A percentile compares a stretch with the other conserved stretches of the same genome.
These are phyloP conservation scores for Chalara sp. DNA, from an alignment of 2,329 filamentous ascomycete species.

Conservation along the genomic window DNA sequence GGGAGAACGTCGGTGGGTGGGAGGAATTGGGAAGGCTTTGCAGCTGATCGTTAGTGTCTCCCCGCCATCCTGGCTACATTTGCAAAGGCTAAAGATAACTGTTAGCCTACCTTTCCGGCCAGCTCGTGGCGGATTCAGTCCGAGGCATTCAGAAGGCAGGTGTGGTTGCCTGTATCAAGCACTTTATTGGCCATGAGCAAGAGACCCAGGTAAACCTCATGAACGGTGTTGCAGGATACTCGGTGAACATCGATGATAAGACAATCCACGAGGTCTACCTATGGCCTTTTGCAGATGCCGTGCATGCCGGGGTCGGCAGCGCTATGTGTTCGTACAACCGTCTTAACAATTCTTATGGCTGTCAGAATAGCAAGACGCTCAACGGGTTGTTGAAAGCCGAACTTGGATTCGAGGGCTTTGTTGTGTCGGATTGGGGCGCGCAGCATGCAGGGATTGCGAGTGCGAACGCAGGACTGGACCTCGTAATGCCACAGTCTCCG, in stretches of 20 bases:
- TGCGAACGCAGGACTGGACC: conserved; percentile 73
- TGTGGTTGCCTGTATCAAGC: no score
- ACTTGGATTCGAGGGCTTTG: conserved; percentile 75
- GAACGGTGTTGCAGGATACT: no score
- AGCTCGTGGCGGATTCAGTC: no score
- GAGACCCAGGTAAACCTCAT: no score
- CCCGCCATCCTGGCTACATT: no score
- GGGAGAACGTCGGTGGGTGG: no score
- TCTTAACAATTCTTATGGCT: conserved; percentile 62
- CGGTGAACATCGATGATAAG: conserved; percentile 63
- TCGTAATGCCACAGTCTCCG: conserved; percentile 27
- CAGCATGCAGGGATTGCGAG: conserved; percentile 72
- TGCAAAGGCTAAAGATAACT: no score
- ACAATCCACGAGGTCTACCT: conserved; percentile 66
- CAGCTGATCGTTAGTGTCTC: no score
- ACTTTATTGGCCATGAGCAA: no score
- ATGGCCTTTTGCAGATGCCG: conserved; percentile 79
- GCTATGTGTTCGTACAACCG: conserved; percentile 78
- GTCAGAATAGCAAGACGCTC: conserved; percentile 69
- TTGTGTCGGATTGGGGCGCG: conserved; percentile 79
- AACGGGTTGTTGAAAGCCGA: conserved; percentile 79
- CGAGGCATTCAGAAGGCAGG: no score
- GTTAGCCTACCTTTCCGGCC: no score
- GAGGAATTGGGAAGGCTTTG: no score
- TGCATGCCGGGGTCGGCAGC: conserved; percentile 69